Evolutionary conservation across 2,329 filamentous ascomycete genomes (phyloP).

Genomic region (Calonectria fujianensis): DNA sequence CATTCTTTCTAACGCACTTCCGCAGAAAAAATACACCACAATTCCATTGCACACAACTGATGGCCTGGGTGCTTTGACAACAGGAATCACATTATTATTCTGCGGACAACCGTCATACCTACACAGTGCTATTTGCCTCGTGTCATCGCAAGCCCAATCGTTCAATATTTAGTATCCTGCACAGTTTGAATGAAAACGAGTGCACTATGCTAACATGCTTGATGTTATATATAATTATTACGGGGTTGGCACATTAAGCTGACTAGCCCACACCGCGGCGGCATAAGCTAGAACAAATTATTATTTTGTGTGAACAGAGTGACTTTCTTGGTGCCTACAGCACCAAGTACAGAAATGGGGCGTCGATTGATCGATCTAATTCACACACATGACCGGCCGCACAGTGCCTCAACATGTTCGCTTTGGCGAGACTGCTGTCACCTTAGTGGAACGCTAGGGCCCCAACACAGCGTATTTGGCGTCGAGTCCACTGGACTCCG

Average conservation of each 20-base stretch:
- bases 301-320: not conserved
- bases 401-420: conserved; percentile 1
- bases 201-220: not conserved
- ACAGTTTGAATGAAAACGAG: not conserved
- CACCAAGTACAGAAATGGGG: not conserved
- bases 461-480: conserved; percentile 19
- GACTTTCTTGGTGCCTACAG: not conserved
- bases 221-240: not conserved
- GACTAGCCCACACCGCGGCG: not conserved
- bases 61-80: too few relatives aligned
- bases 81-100: too few relatives aligned
- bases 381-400: not conserved
- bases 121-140: not conserved
- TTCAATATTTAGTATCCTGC: not conserved
- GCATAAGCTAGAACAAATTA: not conserved
- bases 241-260: not conserved
- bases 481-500: conserved; percentile 13
- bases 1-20: too few relatives aligned
- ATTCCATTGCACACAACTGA: not conserved
- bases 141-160: not conserved
- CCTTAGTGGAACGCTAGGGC: not conserved
- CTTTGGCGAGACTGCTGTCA: conserved; percentile 1
- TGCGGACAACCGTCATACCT: not conserved
- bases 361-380: not conserved
- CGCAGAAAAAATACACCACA: not conserved